These are phyloP conservation scores for Mycena sanguinolenta DNA, from an alignment of 768 basidiomycete genomes.

Conservation along the genomic window DNA sequence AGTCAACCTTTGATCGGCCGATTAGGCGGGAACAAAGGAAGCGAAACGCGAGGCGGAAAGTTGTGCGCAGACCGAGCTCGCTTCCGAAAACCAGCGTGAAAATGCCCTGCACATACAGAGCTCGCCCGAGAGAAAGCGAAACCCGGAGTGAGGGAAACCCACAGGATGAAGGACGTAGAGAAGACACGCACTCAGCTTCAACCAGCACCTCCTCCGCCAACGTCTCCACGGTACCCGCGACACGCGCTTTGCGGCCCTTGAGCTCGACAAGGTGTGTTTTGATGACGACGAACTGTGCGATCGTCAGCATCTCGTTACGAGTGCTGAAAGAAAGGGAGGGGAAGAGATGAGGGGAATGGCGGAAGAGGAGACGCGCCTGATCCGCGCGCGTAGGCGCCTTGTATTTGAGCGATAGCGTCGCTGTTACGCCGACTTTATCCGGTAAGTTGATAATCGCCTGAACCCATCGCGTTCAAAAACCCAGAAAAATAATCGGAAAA, in stretches of 20 bases:
- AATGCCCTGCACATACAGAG: no score
- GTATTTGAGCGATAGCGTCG: slow-evolving; percentile 85
- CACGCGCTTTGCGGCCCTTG: slow-evolving; percentile 84
- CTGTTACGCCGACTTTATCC: slow-evolving; percentile 93
- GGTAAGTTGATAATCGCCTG: slow-evolving; percentile 88
- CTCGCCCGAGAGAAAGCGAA: no score
- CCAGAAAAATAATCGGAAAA: no score
- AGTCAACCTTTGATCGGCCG: no score
- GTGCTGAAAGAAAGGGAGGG: no score
- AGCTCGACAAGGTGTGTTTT: slow-evolving; percentile 74
- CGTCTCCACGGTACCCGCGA: slow-evolving; percentile 60
- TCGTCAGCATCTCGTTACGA: no score
- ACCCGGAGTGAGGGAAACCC: no score
- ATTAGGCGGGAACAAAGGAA: no score
- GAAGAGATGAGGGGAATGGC: not conserved
- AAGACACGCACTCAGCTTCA: slow-evolving; percentile 1
- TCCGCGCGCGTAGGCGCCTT: slow-evolving; percentile 91
- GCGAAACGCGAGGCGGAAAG: no score
- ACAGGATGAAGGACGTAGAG: not conserved
- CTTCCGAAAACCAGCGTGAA: no score
- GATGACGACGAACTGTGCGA: slow-evolving; percentile 84
- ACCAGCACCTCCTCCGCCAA: slow-evolving; percentile 18
- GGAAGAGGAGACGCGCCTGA: slow-evolving; percentile 63
- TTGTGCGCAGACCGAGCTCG: no score
- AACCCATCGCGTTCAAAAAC: slow-evolving; percentile 13